Base-by-base conservation (phyloP, 2,329 filamentous ascomycete species). In the Pseudocercospora pini-densiflorae region DNA sequence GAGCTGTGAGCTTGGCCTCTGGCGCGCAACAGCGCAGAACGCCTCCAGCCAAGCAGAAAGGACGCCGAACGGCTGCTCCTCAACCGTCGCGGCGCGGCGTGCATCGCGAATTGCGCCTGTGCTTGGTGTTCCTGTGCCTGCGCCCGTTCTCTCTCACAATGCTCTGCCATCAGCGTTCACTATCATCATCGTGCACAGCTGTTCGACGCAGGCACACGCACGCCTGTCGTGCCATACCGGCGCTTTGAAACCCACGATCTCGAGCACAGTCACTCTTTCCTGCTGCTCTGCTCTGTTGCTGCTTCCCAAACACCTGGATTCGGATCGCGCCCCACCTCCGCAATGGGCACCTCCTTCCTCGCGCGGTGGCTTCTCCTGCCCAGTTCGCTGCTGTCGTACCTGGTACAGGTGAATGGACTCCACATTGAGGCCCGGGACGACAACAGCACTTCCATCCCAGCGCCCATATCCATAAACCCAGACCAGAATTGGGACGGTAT, bases 401-500 rank as follows among this genome's bases (percentile, higher is more conserved):
- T 66, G 40, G 64, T 63, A 10, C 58, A 63, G 45, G 64, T 66
- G 8, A 23, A 62, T 40, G 65, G 57, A 45, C 54, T 57, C 40
- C 24, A 40, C 16, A 62, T 75, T 8, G 45, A 67, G 3, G 62
- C 66, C 29, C 63, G 68, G 24, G 64, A 65, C 31, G 65, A 57
- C 36, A n/a, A 54, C 24, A 29, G 6, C 36, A 29, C 51, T n/a
- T 54, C 69, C 9, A 59, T 70, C n/a, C 65, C 70, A 19, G 70
- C 72, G 4, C 73, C 77, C 3, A 68, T 78, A 16, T 69, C 68
- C 21, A 66, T 77, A 54, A 62, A 65, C 16, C 75, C 77, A 1
- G 72, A 74, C 58, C 67, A 76, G 66, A 73, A 74, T 55, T 78
- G 73, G 87, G 84, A 86, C 68, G 88, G 88, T 57, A 83, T 86